Conservation (phyloP, 2,329 filamentous ascomycete genomes). For the Neurospora sp. region DNA sequence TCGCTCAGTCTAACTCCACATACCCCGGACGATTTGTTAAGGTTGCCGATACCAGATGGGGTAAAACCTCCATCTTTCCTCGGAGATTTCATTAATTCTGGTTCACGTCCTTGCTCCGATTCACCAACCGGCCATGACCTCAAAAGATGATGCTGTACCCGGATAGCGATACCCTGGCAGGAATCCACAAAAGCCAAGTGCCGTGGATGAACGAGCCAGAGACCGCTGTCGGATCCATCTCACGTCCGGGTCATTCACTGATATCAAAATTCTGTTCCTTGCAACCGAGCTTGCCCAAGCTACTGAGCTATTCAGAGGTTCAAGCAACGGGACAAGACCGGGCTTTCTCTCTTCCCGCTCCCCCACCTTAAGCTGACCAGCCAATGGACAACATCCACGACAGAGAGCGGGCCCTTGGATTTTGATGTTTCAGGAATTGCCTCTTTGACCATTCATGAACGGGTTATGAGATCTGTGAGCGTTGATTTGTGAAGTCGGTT, state of each 20-base stretch:
- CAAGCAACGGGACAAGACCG: neutral
- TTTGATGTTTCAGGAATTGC: slow-evolving; percentile 10
- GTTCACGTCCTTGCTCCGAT: neutral
- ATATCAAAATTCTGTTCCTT: neutral
- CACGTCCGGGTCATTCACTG: neutral
- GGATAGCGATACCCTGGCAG: neutral
- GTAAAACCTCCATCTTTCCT: neutral
- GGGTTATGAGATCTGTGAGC: no score
- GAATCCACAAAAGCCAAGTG: neutral
- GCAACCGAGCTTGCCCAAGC: neutral
- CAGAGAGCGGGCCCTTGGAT: neutral
- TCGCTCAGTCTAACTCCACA: neutral
- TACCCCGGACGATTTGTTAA: neutral
- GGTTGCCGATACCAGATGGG: neutral
- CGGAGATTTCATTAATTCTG: neutral
- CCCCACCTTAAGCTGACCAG: neutral
- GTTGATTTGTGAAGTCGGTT: no score
- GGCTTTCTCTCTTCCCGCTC: neutral
- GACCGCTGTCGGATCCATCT: neutral
- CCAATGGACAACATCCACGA: slow-evolving; percentile 10
- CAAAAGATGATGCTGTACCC: neutral
- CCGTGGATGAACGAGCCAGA: neutral
- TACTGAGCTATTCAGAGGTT: neutral
- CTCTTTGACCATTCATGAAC: neutral
- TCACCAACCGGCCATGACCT: neutral